phyloP scores from a whole-genome alignment of 345 rosid species.

The Hevea brasiliensis region DNA sequence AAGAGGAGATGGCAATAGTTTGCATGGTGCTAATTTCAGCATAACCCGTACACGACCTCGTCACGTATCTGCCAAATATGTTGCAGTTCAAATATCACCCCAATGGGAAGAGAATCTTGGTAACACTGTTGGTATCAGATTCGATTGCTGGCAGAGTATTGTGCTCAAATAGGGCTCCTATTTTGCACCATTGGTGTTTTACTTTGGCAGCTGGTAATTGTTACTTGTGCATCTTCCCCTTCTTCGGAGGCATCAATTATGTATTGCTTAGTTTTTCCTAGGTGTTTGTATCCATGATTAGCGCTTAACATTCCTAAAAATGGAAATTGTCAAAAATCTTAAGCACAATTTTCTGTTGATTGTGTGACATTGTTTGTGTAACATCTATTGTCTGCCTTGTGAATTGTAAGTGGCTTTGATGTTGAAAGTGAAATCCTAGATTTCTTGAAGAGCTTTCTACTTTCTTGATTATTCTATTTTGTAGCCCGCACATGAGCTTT shows the following conservation, averaged over 20 bases:
- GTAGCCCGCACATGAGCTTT: neutral
- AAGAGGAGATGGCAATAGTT: slow-evolving; percentile 73
- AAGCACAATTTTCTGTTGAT: neutral
- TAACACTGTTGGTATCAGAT: slow-evolving; percentile 95
- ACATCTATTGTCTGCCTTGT: neutral
- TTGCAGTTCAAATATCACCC: slow-evolving; percentile 84
- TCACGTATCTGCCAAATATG: slow-evolving; percentile 91
- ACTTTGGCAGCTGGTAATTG: slow-evolving; percentile 72
- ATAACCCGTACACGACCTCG: slow-evolving; percentile 96
- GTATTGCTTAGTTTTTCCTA: neutral
- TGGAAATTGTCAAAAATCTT: neutral
- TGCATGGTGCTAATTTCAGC: slow-evolving; percentile 84
- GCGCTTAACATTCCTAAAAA: neutral
- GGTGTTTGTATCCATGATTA: neutral
- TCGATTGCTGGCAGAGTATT: slow-evolving; percentile 75
- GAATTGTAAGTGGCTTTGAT: neutral
- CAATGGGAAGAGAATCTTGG: slow-evolving; percentile 92
- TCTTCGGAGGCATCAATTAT: slow-evolving; percentile 6
- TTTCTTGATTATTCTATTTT: neutral
- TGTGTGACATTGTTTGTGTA: neutral
- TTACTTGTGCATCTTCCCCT: slow-evolving; percentile 15
- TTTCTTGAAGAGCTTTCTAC: neutral
- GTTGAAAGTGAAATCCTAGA: neutral
- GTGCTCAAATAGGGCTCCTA: slow-evolving; percentile 72
- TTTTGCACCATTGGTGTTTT: slow-evolving; percentile 96